Percentiles rank a stretch among this genome's conserved stretches.
phyloP scores from a whole-genome alignment of 306 rosid genomes.

The Cucurbita ficifolia region DNA sequence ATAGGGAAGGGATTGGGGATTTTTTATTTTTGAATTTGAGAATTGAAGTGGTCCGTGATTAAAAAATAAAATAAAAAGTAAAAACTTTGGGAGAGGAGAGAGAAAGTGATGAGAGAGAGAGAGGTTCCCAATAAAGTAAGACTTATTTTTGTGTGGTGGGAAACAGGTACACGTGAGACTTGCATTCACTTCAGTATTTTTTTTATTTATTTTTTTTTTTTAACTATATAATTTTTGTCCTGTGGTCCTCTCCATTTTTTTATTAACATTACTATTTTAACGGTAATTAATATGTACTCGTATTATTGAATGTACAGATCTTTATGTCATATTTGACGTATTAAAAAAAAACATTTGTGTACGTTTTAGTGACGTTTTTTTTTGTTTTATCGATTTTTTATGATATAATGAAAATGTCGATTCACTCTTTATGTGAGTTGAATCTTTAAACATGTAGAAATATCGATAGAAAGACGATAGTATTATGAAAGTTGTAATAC shows the following conservation, averaged over 20 bases:
- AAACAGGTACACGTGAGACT: constrained; percentile 4
- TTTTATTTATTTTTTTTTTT: background rate
- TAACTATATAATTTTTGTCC: background rate
- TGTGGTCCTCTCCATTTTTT: background rate
- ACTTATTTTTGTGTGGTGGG: background rate
- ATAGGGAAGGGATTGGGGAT: background rate
- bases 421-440: too few species aligned
- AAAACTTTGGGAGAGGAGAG: background rate
- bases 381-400: too few species aligned
- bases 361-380: too few species aligned
- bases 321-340: too few species aligned
- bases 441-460: too few species aligned
- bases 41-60: background rate
- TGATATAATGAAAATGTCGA: too few species aligned
- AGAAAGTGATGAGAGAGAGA: background rate
- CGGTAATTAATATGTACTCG: too few species aligned
- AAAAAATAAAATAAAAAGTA: background rate
- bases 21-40: too few species aligned
- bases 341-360: too few species aligned
- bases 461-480: too few species aligned
- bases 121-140: constrained; percentile 2
- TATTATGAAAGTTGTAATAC: too few species aligned
- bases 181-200: background rate
- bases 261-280: background rate
- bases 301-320: too few species aligned